Conservation (phyloP, 352 stramenopile species). For the Pythium folliculosum region DNA sequence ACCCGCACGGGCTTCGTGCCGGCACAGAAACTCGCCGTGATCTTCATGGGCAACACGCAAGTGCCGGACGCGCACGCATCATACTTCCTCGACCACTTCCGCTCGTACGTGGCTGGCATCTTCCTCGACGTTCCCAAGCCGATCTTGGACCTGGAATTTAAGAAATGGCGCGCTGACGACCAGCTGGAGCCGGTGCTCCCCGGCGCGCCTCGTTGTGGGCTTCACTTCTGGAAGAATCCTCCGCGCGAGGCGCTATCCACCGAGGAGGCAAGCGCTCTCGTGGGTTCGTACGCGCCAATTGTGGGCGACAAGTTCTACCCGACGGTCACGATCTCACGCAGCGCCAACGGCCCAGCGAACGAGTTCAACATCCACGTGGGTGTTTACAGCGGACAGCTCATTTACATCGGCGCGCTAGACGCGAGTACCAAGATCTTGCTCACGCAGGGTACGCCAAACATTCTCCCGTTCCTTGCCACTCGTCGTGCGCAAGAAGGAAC, state of each 20-base stretch:
- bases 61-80: constrained; percentile 36
- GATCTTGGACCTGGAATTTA: constrained; percentile 49
- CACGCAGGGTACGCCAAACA: background rate
- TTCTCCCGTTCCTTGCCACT: background rate
- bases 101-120: constrained; percentile 65
- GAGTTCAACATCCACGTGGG: background rate
- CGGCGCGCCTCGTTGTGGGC: constrained; percentile 39
- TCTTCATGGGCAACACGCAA: constrained; percentile 67
- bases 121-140: constrained; percentile 64
- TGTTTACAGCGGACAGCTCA: background rate
- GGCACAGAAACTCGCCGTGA: constrained; percentile 46
- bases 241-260: constrained; percentile 30
- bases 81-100: constrained; percentile 58
- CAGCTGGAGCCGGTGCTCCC: constrained; percentile 34
- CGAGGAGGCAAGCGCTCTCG: constrained; percentile 32
- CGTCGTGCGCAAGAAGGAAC: background rate
- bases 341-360: background rate
- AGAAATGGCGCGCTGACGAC: constrained; percentile 38
- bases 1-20: constrained; percentile 59
- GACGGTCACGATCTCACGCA: constrained; percentile 30
- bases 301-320: constrained; percentile 43
- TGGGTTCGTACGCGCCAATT: constrained; percentile 46
- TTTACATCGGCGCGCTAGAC: background rate
- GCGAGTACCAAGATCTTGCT: constrained; percentile 3
- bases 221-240: constrained; percentile 48